Evolutionary conservation across 352 stramenopile species (phyloP).

Genomic region (Phytophthora ramorum): DNA sequence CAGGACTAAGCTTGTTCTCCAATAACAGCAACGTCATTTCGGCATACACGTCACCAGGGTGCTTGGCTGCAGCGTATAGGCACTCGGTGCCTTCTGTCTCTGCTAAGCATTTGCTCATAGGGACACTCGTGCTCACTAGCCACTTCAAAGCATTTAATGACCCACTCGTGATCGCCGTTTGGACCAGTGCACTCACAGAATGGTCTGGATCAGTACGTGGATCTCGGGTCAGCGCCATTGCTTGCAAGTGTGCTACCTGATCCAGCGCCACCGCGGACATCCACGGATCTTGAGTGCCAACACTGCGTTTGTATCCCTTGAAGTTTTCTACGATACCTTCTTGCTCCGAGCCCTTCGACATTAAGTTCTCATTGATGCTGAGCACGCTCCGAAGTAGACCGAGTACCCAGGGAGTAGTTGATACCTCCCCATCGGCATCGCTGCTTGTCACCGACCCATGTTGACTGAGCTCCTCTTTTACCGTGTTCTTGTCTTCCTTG

Average conservation of each 20-base stretch:
- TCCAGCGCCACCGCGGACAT: constrained; percentile 32
- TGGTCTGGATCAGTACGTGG: neutral
- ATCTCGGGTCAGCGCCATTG: constrained; percentile 19
- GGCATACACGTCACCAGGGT: constrained; percentile 43
- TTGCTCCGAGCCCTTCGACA: neutral
- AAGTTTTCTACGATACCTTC: neutral
- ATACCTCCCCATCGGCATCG: neutral
- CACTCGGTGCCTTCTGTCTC: constrained; percentile 28
- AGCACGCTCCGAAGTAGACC: constrained; percentile 32
- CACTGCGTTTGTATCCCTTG: neutral
- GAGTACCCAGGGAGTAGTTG: neutral
- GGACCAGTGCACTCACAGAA: constrained; percentile 21
- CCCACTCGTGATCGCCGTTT: constrained; percentile 33
- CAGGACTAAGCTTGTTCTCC: constrained; percentile 29
- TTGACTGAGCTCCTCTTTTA: neutral
- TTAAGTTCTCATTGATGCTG: constrained; percentile 16
- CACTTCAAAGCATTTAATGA: constrained; percentile 52
- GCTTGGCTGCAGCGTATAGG: constrained; percentile 23
- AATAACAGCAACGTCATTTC: constrained; percentile 55
- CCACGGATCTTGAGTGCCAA: constrained; percentile 13
- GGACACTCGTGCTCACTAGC: constrained; percentile 34
- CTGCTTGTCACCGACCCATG: neutral
- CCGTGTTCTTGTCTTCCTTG: neutral
- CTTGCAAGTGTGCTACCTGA: constrained; percentile 45
- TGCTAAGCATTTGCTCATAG: constrained; percentile 13